Evolutionary conservation across 768 basidiomycete genomes (phyloP), one percentile per base, ranked within the genome.

Genomic region (Tricholoma sp.): DNA sequence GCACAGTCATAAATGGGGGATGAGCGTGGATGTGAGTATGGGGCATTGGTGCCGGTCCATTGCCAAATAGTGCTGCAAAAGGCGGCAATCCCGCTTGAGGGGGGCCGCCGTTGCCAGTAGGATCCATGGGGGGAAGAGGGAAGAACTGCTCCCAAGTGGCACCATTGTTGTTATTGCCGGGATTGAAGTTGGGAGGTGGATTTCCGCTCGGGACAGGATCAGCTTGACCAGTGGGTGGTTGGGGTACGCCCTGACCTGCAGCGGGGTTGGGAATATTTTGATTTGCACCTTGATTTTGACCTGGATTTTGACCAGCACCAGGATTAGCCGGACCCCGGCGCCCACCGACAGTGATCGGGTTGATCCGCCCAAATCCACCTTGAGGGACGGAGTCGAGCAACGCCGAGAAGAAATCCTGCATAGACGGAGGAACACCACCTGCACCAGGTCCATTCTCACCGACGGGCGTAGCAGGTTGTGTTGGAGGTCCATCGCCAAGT

Each of bases 1-100:
- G 58, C 19, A 58, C 52, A 53, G 59, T 57, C 5, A 60, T 47
- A 41, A 65, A 64, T 14, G 64, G 55, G 32, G 63, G 57, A 62
- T 61, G 63, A 18, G 24, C 47, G 29, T 49, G 47, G 31, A 18
- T 24, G 16, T 50, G 39, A 7, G 39, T 27, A 29, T 45, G 39
- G 10, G 39, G 39, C 27, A 53, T 27, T 8, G 34, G 12, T 12
- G 35, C 10, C 10, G 52, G 52, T 16, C 39, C 39, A 31, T 39
- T 29, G 31, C 53, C 53, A 16, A 54, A 54, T 3, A 54, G 27
- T 9, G 39, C 19, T 14, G 53, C 41, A 45, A 54, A 54, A n/a
- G 39, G 53, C 8, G 53, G 53, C n/a, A 54, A 43, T 54, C 45
- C 52, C 5, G 8, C 32, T 45, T 54, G 53, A 45, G 52, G 19